These are phyloP conservation scores for Corinectria fuckeliana DNA, from an alignment of 2,329 filamentous ascomycete species.

Conservation along the genomic window DNA sequence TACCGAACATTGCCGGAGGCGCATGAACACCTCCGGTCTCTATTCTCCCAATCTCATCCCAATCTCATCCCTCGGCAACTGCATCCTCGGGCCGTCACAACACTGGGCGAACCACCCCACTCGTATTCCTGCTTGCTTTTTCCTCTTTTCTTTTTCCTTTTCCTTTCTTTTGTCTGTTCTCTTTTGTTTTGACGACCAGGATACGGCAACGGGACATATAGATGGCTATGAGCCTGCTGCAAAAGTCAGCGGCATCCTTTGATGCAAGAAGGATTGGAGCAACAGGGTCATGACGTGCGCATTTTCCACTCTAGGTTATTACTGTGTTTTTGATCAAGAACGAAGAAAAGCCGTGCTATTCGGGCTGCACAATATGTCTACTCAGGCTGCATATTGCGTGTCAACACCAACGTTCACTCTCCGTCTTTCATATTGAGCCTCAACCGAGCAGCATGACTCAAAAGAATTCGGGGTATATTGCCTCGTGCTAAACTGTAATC, in stretches of 20 bases:
- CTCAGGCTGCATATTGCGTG: too few relatives aligned
- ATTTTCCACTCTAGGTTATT: constrained; percentile 8
- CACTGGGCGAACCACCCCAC: neutral
- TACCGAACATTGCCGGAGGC: constrained; percentile 33
- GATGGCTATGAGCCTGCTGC: constrained; percentile 18
- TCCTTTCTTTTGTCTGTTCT: neutral
- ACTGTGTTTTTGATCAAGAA: neutral
- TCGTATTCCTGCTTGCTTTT: constrained; percentile 2
- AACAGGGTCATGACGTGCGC: constrained; percentile 18
- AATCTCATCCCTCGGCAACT: constrained; percentile 25
- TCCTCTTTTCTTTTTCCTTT: neutral
- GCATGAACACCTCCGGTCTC: constrained; percentile 28
- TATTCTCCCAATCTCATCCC: too few relatives aligned
- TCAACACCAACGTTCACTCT: too few relatives aligned
- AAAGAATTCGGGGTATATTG: constrained; percentile 33
- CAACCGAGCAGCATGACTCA: too few relatives aligned
- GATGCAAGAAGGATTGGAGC: constrained; percentile 8
- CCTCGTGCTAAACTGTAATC: constrained; percentile 18
- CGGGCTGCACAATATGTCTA: too few relatives aligned
- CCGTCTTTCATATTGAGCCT: too few relatives aligned
- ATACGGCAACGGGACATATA: constrained; percentile 15
- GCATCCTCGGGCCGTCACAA: constrained; percentile 1
- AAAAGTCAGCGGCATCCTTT: constrained; percentile 19
- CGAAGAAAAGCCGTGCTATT: too few relatives aligned
- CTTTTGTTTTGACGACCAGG: constrained; percentile 2